A percentile compares a stretch with the other conserved stretches of the same genome.
Conservation (phyloP, 2,329 filamentous ascomycete genomes). For the Xylariales sp. region DNA sequence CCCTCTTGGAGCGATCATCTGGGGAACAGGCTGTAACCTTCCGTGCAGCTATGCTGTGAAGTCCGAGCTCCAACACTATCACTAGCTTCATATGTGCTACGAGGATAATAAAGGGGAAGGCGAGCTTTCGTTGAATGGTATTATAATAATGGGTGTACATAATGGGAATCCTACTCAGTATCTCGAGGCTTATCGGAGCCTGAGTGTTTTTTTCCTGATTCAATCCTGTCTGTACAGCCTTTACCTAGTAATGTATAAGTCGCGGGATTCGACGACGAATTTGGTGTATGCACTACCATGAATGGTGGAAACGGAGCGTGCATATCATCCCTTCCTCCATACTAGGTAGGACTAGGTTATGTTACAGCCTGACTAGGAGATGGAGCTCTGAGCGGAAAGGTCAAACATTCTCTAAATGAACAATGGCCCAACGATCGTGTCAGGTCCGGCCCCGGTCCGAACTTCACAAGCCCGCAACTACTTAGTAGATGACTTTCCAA, state of each 20-base stretch:
- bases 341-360: conserved; percentile 21
- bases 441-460: conserved; percentile 14
- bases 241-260: conserved; percentile 1
- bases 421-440: conserved; percentile 22
- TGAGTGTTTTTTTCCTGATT: conserved; percentile 14
- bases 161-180: conserved; percentile 13
- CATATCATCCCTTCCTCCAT: conserved; percentile 27
- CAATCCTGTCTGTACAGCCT: conserved; percentile 20
- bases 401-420: conserved; percentile 19
- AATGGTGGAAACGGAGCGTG: conserved; percentile 30
- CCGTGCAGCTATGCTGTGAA: conserved; percentile 26
- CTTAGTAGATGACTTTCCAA: not conserved
- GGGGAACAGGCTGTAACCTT: conserved; percentile 12
- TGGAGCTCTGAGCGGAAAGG: conserved; percentile 23
- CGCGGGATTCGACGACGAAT: conserved; percentile 10
- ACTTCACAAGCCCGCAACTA: conserved; percentile 1
- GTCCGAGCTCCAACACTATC: conserved; percentile 2
- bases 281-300: not conserved
- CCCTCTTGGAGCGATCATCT: conserved; percentile 14
- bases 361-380: conserved; percentile 22
- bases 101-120: conserved; percentile 22
- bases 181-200: conserved; percentile 6
- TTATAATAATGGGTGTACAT: not conserved
- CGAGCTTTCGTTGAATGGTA: conserved; percentile 9
- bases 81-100: conserved; percentile 10